Base-by-base conservation (phyloP, 2,329 filamentous ascomycete species). In the Pseudocercospora ulei region DNA sequence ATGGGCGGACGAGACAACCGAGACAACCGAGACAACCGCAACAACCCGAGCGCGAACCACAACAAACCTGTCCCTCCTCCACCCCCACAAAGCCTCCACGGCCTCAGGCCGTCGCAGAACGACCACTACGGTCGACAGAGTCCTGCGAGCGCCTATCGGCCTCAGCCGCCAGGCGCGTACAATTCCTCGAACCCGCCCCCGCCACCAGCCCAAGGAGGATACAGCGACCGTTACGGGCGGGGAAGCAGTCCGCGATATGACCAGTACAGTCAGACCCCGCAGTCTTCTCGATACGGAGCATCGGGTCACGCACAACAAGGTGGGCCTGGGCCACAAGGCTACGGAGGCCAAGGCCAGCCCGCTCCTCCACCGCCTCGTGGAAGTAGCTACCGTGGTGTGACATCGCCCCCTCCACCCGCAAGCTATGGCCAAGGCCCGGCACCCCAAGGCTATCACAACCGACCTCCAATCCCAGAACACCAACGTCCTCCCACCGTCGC, bases 361-460 rank as follows among this genome's bases (percentile, higher is more conserved):
- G 46, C 44, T n/a, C 47, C 47, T 20, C 48, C 48, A 36, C 39
- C 41, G 7, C 37, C 33, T 25, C 47, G 37, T 28, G 43, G 38
- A 20, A 48, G 38, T 11, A 45, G 41, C 35, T 51, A 51, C 35
- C 43, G 47, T 13, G 43, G 46, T 12, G 26, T 51, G 12, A 48
- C 44, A 19, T 53, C 50, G 24, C 48, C 49, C 16, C 66, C 70
- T 6, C 70, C 68, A 2, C 69, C 69, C 11, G 56, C 56, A 38
- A 64, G 65, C 49, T 73, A 71, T 38, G 67, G 70, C 38, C 70
- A 69, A 20, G 66, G 51, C 64, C 77, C 51, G 55, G 75, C 50
- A 56, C 66, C 57, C 73, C 75, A 54, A 71, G 77, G 52, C 74
- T 80, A 52, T 75, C 84, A 53, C 73, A 76, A 49, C 29, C 78